Conservation (phyloP, 768 basidiomycete species). For the Agrocybe chaxingu region DNA sequence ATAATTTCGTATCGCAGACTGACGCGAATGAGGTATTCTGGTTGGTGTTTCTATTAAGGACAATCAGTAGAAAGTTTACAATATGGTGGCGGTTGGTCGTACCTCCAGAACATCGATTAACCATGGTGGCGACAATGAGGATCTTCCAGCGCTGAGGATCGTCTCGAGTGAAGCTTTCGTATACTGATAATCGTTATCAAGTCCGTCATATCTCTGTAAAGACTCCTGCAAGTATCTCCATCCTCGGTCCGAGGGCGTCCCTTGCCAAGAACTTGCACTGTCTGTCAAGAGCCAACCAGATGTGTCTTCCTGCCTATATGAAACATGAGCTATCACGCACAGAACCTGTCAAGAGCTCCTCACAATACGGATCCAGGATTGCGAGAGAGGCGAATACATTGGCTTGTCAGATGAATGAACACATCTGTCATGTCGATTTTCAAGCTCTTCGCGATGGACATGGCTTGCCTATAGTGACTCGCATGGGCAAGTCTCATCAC, state of each 20-base stretch:
- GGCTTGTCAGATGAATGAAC: constrained; percentile 71
- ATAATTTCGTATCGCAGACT: constrained; percentile 79
- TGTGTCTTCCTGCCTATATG: constrained; percentile 60
- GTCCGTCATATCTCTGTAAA: constrained; percentile 73
- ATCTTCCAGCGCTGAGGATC: constrained; percentile 63
- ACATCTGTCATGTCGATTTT: constrained; percentile 85
- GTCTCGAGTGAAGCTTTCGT: constrained; percentile 75
- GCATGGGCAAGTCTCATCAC: constrained; percentile 76
- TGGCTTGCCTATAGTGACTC: constrained; percentile 76
- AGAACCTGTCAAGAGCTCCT: constrained; percentile 17
- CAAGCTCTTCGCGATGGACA: constrained; percentile 71
- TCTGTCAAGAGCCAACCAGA: constrained; percentile 85
- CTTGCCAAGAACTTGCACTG: constrained; percentile 79
- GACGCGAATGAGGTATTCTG: constrained; percentile 79
- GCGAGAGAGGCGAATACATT: constrained; percentile 75
- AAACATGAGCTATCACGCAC: constrained; percentile 8
- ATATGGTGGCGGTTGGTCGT: constrained; percentile 2
- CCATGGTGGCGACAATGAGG: constrained; percentile 76
- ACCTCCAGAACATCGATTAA: constrained; percentile 76
- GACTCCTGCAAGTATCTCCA: constrained; percentile 87
- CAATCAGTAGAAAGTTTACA: constrained; percentile 6
- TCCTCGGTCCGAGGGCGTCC: constrained; percentile 72
- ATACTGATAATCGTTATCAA: constrained; percentile 72
- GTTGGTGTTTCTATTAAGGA: constrained; percentile 59
- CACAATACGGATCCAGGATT: constrained; percentile 60